Conservation (phyloP, 345 rosid species). For the Rhizophora apiculata region DNA sequence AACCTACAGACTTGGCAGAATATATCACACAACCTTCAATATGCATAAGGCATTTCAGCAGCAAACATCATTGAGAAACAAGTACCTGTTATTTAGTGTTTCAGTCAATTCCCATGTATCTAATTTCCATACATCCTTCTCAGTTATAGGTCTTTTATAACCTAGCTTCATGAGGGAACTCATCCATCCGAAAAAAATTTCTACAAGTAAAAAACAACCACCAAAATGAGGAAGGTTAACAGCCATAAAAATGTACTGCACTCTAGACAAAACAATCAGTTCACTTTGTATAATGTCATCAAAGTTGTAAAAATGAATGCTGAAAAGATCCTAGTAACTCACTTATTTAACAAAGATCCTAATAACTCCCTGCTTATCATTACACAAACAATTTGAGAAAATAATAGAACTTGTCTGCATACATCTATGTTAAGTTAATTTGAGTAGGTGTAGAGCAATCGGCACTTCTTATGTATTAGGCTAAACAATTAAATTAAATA, state of each 20-base stretch:
- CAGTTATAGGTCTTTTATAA: slow-evolving; percentile 80
- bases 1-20: slow-evolving; percentile 50
- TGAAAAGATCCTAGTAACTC: not conserved
- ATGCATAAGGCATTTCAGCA: slow-evolving; percentile 5
- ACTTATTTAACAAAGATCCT: too few relatives aligned
- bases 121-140: slow-evolving; percentile 90
- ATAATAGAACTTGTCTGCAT: not conserved
- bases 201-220: slow-evolving; percentile 35
- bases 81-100: slow-evolving; percentile 62
- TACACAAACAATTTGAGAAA: slow-evolving; percentile 3
- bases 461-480: not conserved
- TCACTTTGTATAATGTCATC: slow-evolving; percentile 7
- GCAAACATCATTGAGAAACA: not conserved
- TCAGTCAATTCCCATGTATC: slow-evolving; percentile 93
- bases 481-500: not conserved
- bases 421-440: not conserved
- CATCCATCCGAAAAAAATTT: slow-evolving; percentile 72
- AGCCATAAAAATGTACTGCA: not conserved
- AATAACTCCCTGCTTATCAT: slow-evolving; percentile 10
- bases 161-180: slow-evolving; percentile 85
- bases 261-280: slow-evolving; percentile 1
- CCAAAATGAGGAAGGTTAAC: slow-evolving; percentile 14
- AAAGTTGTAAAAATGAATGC: slow-evolving; percentile 1
- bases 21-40: slow-evolving; percentile 16
- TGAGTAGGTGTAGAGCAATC: not conserved